Evolutionary conservation across 345 rosid genomes (phyloP), one percentile per base, ranked within the genome.

Genomic region (Dipteronia dyeriana): DNA sequence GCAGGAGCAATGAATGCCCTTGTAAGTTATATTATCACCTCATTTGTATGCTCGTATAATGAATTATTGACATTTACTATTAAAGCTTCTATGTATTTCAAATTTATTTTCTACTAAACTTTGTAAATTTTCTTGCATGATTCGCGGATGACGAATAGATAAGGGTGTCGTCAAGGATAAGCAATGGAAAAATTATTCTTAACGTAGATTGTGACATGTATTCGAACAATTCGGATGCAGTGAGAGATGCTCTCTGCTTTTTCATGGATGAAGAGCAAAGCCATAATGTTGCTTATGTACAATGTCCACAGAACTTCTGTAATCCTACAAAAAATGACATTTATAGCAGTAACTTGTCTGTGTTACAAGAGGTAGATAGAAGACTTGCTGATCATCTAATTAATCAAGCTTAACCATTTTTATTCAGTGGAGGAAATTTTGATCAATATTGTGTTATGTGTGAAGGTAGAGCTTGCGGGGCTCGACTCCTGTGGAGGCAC

Each of bases 1-100:
- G 91, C 91, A 14, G 89, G 89, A 63, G 85, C 90, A 51, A 80
- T 87, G 86, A 87, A 87, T 68, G 84, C 86, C 9, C 76, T 87
- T 70, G 88, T 85, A 81, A 23, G 63, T 7, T 2, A 45, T 5
- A 8, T 14, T 17, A 5, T 13, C 63, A 59, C 5, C 0, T n/a
- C 22, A 59, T 59, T 45, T 45, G 13, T 7, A 41, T 41, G n/a
- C n/a, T n/a, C n/a, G n/a, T n/a, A n/a, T n/a, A n/a, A n/a, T n/a
- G n/a, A n/a, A n/a, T n/a, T n/a, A 41, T 41, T 41, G 45, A 41
- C 45, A 56, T 56, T 10, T 17, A 19, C n/a, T 9, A 56, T n/a
- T 59, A 23, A 20, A 6, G 25, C 4, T 20, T 59, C 3, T 17
- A 1, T 57, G 3, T n/a, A 8, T 19, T n/a, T 57, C 22, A 57